A percentile compares a stretch with the other conserved stretches of the same genome.
Conservation (phyloP, 805 yeast genomes). For the Zygosaccharomyces bisporus region DNA sequence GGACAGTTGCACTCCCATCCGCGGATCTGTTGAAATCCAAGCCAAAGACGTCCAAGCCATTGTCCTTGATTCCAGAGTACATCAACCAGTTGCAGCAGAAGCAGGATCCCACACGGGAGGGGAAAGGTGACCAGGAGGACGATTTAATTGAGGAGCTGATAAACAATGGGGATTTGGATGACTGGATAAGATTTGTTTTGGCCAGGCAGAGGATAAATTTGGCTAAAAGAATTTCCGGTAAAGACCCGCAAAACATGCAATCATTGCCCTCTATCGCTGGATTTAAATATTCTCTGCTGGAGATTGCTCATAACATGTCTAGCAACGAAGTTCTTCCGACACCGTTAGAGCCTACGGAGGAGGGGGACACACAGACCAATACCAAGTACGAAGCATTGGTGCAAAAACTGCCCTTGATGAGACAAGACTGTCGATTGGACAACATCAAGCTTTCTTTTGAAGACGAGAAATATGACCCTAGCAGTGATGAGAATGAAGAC, state of each 20-base stretch:
- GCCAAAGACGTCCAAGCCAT: constrained; percentile 20
- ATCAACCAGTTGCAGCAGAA: constrained; percentile 26
- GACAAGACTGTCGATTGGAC: constrained; percentile 33
- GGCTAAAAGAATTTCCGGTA: constrained; percentile 24
- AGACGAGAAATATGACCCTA: constrained; percentile 17
- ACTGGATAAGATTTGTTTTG: constrained; percentile 37
- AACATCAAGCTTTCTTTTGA: constrained; percentile 33
- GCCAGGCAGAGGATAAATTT: constrained; percentile 30
- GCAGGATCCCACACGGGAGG: constrained; percentile 13
- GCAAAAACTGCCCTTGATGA: constrained; percentile 39
- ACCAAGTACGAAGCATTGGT: constrained; percentile 30
- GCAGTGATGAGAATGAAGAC: constrained; percentile 11
- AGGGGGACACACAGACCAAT: constrained; percentile 5
- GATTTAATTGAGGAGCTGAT: constrained; percentile 30
- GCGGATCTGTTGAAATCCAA: constrained; percentile 25
- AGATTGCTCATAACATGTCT: constrained; percentile 1
- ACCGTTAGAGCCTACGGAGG: constrained; percentile 8
- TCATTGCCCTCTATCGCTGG: constrained; percentile 28
- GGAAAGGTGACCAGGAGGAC: constrained; percentile 21
- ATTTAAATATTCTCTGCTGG: constrained; percentile 24
- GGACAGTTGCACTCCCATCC: constrained; percentile 38
- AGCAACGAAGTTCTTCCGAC: constrained; percentile 18
- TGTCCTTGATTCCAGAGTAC: constrained; percentile 33
- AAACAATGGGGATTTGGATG: constrained; percentile 35
- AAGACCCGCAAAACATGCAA: constrained; percentile 18